phyloP scores from a whole-genome alignment of 129 eudicot genomes.

The Logfia minima region DNA sequence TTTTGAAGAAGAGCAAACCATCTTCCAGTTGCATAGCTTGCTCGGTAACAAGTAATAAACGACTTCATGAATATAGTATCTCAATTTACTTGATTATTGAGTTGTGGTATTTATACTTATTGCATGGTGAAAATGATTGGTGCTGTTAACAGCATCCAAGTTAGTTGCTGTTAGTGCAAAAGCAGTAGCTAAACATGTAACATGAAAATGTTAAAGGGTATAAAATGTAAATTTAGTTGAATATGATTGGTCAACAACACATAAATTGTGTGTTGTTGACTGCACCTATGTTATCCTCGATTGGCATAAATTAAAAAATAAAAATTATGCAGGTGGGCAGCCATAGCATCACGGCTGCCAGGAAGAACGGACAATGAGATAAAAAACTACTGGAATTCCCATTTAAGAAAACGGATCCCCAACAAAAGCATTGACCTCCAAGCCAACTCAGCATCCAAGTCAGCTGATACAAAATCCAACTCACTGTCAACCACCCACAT shows the following conservation, averaged over 20 bases:
- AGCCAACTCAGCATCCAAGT: slow-evolving; percentile 26
- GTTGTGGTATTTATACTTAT: slow-evolving; percentile 5
- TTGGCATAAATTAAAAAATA: slow-evolving; percentile 9
- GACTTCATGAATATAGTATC: not conserved
- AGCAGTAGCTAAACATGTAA: too few species aligned
- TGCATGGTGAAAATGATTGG: not conserved
- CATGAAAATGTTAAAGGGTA: too few species aligned
- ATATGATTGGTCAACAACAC: too few species aligned
- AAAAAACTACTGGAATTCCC: slow-evolving; percentile 35
- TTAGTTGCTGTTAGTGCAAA: too few species aligned
- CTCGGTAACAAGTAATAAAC: slow-evolving; percentile 81
- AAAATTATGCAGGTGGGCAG: slow-evolving; percentile 36
- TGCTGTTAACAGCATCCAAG: too few species aligned
- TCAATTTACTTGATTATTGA: slow-evolving; percentile 5
- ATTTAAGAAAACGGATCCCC: slow-evolving; percentile 36
- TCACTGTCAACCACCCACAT: slow-evolving; percentile 43
- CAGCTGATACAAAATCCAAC: slow-evolving; percentile 36
- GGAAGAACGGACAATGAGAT: slow-evolving; percentile 51
- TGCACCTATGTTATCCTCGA: too few species aligned
- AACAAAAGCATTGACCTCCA: slow-evolving; percentile 26
- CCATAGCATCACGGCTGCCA: slow-evolving; percentile 40
- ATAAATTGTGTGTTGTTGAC: too few species aligned
- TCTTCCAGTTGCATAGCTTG: slow-evolving; percentile 54
- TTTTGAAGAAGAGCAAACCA: slow-evolving; percentile 61
- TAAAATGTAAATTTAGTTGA: too few species aligned